These are phyloP conservation scores for Lophium mytilinum DNA, from an alignment of 495 filamentous ascomycete species.

Conservation along the genomic window DNA sequence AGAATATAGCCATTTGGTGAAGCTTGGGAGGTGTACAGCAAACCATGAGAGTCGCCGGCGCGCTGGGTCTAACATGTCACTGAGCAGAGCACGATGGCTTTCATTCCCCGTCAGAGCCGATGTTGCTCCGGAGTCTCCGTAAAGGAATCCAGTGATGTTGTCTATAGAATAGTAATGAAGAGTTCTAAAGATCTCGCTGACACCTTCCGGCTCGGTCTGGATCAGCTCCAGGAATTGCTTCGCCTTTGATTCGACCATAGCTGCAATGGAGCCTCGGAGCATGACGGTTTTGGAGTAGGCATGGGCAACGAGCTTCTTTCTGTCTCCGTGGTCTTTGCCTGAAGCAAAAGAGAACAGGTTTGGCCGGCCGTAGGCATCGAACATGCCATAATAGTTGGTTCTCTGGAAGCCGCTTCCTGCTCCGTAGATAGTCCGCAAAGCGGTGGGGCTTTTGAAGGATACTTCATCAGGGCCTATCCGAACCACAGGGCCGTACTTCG, in stretches of 20 bases:
- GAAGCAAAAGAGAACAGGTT: constrained; percentile 35
- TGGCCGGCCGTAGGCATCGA: constrained; percentile 34
- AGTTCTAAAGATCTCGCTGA: constrained; percentile 31
- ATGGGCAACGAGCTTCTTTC: constrained; percentile 38
- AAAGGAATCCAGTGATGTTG: constrained; percentile 35
- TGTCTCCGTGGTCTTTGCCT: constrained; percentile 28
- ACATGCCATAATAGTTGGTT: constrained; percentile 38
- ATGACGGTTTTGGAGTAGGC: constrained; percentile 36
- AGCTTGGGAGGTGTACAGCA: constrained; percentile 30
- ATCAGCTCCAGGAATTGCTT: constrained; percentile 29
- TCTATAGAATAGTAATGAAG: constrained; percentile 40
- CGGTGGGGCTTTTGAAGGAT: constrained; percentile 25
- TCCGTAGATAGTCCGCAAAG: constrained; percentile 35
- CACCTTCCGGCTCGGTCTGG: constrained; percentile 13
- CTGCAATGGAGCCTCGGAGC: constrained; percentile 16
- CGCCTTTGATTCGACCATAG: constrained; percentile 28
- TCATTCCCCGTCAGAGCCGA: constrained; percentile 17
- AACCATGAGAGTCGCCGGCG: constrained; percentile 34
- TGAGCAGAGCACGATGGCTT: constrained; percentile 27
- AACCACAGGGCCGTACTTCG: constrained; percentile 35
- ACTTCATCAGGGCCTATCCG: constrained; percentile 40
- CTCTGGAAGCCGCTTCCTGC: constrained; percentile 37
- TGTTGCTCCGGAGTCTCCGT: constrained; percentile 27
- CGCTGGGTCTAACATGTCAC: constrained; percentile 31
- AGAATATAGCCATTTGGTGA: constrained; percentile 32